Evolutionary conservation across 2,329 filamentous ascomycete species (phyloP), one percentile per base, ranked within the genome.

Genomic region (Claviceps arundinis): DNA sequence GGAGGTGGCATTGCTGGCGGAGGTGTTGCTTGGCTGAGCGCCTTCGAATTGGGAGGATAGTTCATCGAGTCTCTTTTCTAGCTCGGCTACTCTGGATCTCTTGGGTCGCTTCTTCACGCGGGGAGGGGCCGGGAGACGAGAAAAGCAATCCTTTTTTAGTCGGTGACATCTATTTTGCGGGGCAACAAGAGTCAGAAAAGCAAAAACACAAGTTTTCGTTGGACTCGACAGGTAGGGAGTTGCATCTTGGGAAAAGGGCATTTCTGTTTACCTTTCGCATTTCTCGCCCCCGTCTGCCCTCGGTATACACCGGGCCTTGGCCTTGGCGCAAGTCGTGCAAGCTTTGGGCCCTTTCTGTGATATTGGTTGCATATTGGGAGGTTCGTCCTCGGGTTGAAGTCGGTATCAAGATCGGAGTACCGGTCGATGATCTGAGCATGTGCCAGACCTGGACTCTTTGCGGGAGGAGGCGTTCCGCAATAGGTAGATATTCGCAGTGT

Each of bases 321-420:
- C 74, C 57, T 70, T 74, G 54, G 74, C 74, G 58, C 74, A 77
- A 1, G 73, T 75, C 1, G 65, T 66, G 58, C 74, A 77, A 44
- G 74, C 74, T 56, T 72, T 70, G 3, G 74, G 73, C 13, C 73
- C 73, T 55, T 70, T 73, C 57, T 62, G 64, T 46, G 60, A 34
- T 34, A 11, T 59, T 14, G 57, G 51, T 52, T 66, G 55, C 60
- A 62, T 60, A 38, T 48, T 26, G 19, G 16, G 8, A 4, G 30
- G 9, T 34, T 16, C 16, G 14, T 51, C n/a, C 42, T 26, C n/a
- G 22, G 11, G 37, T 42, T 30, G 24, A 14, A 9, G 30, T 34
- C 30, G 8, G 30, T 11, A 3, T 34, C 30, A 34, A 4, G 30
- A 9, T 34, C 30, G 30, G 30, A 34, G 30, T 4, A 11, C 9